Conservation (phyloP, 768 basidiomycete genomes). For the Termitomyces sp. region DNA sequence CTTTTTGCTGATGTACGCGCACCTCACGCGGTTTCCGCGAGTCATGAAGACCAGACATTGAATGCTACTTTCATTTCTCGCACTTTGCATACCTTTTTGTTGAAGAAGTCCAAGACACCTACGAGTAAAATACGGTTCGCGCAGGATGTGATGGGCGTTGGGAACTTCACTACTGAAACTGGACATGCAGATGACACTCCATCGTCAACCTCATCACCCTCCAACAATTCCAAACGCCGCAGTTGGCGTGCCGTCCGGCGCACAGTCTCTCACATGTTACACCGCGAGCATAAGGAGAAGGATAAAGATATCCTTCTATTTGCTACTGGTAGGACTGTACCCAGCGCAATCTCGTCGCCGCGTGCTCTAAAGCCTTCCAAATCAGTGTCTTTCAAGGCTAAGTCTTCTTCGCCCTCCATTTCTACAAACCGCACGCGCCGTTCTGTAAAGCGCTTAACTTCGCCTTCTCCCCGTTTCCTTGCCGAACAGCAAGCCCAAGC, state of each 20-base stretch:
- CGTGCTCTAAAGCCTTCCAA: neutral
- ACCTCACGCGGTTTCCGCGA: neutral
- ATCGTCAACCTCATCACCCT: neutral
- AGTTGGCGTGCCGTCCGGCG: slow-evolving; percentile 13
- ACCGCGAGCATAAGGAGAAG: neutral
- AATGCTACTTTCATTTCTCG: too few relatives aligned
- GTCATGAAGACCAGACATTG: neutral
- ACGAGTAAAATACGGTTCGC: neutral
- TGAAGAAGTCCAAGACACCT: neutral
- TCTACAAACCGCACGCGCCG: neutral
- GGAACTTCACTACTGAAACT: neutral
- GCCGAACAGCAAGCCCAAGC: neutral
- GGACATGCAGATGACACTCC: neutral
- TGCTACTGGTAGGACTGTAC: neutral
- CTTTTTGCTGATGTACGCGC: neutral
- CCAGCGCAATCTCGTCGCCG: neutral
- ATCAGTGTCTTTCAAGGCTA: neutral
- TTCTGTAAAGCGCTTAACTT: slow-evolving; percentile 1
- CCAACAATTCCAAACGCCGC: neutral
- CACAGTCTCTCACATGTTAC: slow-evolving; percentile 14
- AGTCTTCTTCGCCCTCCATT: slow-evolving; percentile 12
- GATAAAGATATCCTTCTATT: neutral
- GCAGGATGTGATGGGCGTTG: neutral
- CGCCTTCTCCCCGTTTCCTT: slow-evolving; percentile 1
- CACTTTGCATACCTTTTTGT: neutral